phyloP scores from a whole-genome alignment of 192 early-diverging fungal species.

The Gigaspora rosea region DNA sequence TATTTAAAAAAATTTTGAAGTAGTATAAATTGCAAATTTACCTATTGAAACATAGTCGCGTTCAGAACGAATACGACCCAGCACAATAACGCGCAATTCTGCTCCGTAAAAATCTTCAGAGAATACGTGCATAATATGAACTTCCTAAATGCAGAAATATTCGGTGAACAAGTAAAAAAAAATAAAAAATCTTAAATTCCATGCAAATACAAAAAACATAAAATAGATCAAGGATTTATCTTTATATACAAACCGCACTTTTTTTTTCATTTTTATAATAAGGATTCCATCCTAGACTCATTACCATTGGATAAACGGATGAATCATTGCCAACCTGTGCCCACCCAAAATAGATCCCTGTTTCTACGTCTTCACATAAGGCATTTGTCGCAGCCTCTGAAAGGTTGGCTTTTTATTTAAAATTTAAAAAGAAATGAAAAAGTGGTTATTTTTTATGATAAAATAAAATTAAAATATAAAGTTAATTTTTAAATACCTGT shows the following conservation, averaged over 20 bases:
- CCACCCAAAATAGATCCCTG: constrained; percentile 97
- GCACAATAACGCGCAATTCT: constrained; percentile 78
- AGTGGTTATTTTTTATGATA: neutral
- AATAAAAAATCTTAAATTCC: too few relatives aligned
- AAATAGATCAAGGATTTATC: too few relatives aligned
- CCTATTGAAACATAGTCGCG: constrained; percentile 83
- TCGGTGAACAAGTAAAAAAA: too few relatives aligned
- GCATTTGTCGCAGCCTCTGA: constrained; percentile 71
- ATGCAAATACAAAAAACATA: too few relatives aligned
- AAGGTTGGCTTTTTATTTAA: constrained; percentile 75
- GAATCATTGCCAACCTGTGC: constrained; percentile 59
- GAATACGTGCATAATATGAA: constrained; percentile 92
- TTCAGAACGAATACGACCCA: constrained; percentile 89
- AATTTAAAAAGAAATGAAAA: neutral
- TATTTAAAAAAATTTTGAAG: too few relatives aligned
- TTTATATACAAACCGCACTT: constrained; percentile 66
- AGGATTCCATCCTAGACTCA: constrained; percentile 99
- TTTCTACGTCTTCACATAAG: constrained; percentile 64
- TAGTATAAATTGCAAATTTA: constrained; percentile 37
- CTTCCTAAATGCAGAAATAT: constrained; percentile 60
- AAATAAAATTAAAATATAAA: neutral
- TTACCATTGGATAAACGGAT: constrained; percentile 91
- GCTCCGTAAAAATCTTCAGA: constrained; percentile 89
- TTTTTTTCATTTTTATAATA: constrained; percentile 96
- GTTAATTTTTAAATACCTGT: constrained; percentile 64